These are phyloP conservation scores for Pulicaria dysenterica DNA, from an alignment of 129 eudicot genomes.

Conservation along the genomic window DNA sequence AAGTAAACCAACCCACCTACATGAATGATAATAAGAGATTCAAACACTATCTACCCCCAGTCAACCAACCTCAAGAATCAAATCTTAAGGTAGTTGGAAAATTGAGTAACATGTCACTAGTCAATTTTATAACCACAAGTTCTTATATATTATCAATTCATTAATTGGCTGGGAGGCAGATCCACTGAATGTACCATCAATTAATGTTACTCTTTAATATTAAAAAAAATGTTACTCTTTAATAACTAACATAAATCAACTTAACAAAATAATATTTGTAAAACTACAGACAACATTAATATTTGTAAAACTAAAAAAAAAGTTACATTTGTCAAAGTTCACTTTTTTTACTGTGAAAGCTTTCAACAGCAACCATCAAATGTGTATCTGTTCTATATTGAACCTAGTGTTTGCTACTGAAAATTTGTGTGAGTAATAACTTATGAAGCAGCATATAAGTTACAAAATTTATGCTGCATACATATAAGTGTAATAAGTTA, in stretches of 20 bases:
- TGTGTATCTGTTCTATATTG: neutral
- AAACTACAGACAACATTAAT: too few species aligned
- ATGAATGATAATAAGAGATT: conserved; percentile 18
- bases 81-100: conserved; percentile 29
- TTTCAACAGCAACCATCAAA: too few species aligned
- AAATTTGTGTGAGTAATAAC: neutral
- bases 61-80: conserved; percentile 41
- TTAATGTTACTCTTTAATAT: neutral
- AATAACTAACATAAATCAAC: too few species aligned
- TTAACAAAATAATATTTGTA: too few species aligned
- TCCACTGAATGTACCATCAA: conserved; percentile 16
- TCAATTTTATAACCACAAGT: conserved; percentile 25
- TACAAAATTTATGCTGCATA: conserved; percentile 64
- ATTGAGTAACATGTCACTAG: conserved; percentile 6
- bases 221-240: neutral
- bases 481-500: conserved; percentile 2
- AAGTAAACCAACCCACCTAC: conserved; percentile 24
- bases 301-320: too few species aligned
- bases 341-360: too few species aligned
- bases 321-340: too few species aligned
- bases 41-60: neutral
- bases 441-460: conserved; percentile 44
- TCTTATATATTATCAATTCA: neutral
- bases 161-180: conserved; percentile 28
- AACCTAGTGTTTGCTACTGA: neutral